These are phyloP conservation scores for Suillus luteus DNA, from an alignment of 768 basidiomycete genomes.

Conservation along the genomic window DNA sequence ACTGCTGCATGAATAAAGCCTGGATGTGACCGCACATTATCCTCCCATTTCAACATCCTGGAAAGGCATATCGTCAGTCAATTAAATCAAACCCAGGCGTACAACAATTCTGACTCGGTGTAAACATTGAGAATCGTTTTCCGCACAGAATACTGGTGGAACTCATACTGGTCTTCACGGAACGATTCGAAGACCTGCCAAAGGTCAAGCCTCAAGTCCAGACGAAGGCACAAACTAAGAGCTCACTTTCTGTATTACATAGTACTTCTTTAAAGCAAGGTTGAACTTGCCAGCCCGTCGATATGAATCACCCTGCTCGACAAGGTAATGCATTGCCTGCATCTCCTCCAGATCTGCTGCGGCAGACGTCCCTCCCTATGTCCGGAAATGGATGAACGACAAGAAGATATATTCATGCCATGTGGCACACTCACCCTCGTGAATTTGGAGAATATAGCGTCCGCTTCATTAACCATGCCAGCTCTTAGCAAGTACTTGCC, in stretches of 20 bases:
- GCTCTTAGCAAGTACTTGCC: conserved; percentile 90
- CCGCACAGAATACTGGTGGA: conserved; percentile 92
- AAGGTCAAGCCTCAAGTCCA: conserved; percentile 11
- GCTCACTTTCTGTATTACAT: conserved; percentile 69
- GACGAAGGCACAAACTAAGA: conserved; percentile 10
- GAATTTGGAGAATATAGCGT: conserved; percentile 76
- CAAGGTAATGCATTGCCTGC: conserved; percentile 88
- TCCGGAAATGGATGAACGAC: not conserved
- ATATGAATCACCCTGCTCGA: conserved; percentile 79
- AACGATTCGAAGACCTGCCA: conserved; percentile 76
- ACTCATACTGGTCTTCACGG: conserved; percentile 97
- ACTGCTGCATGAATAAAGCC: conserved; percentile 74
- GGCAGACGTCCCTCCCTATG: conserved; percentile 85
- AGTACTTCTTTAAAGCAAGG: conserved; percentile 84
- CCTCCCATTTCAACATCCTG: conserved; percentile 84
- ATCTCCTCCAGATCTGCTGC: conserved; percentile 88
- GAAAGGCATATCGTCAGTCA: conserved; percentile 8
- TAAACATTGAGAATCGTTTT: conserved; percentile 89
- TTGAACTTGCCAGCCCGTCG: conserved; percentile 63
- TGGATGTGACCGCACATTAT: conserved; percentile 74
- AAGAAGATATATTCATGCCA: not conserved
- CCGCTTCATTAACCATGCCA: conserved; percentile 77
- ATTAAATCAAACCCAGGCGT: conserved; percentile 7
- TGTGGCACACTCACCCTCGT: conserved; percentile 69
- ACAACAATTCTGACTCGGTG: conserved; percentile 58